phyloP scores from a whole-genome alignment of 2,329 filamentous ascomycete species.

The Penicillium sclerotigenum region DNA sequence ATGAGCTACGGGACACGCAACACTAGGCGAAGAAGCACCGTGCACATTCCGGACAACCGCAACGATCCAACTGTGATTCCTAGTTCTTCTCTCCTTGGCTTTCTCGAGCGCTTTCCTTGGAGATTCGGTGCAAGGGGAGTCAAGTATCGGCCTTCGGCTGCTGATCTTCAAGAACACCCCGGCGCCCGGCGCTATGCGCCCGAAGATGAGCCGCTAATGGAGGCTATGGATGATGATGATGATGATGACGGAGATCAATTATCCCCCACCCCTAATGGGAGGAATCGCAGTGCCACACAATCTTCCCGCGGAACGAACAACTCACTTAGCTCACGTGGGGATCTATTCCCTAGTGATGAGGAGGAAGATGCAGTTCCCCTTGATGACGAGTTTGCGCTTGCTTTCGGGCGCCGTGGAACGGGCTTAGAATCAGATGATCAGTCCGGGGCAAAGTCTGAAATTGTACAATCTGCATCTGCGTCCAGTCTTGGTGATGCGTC shows the following conservation, averaged over 20 bases:
- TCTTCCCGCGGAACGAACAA: conserved; percentile 79
- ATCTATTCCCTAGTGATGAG: conserved; percentile 87
- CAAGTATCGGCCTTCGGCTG: conserved; percentile 85
- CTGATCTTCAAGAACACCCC: conserved; percentile 84
- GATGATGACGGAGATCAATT: conserved; percentile 34
- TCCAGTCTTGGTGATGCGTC: conserved; percentile 47
- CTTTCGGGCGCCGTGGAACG: conserved; percentile 68
- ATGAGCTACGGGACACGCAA: conserved; percentile 86
- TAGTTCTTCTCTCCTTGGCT: conserved; percentile 79
- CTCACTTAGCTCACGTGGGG: conserved; percentile 81
- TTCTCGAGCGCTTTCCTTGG: conserved; percentile 79
- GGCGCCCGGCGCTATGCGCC: conserved; percentile 48
- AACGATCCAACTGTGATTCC: conserved; percentile 84
- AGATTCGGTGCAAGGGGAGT: conserved; percentile 73
- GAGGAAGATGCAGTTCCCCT: conserved; percentile 92
- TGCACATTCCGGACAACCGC: conserved; percentile 49
- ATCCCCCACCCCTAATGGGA: conserved; percentile 18
- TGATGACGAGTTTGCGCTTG: conserved; percentile 87
- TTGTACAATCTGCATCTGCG: conserved; percentile 41
- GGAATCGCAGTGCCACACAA: conserved; percentile 71
- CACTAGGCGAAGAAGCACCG: conserved; percentile 57
- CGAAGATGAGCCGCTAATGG: conserved; percentile 71
- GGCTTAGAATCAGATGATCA: conserved; percentile 61
- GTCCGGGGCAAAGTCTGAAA: conserved; percentile 61
- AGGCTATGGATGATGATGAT: conserved; percentile 56